Conservation (phyloP, 495 filamentous ascomycete species). For the Aspergillus bertholletiae region DNA sequence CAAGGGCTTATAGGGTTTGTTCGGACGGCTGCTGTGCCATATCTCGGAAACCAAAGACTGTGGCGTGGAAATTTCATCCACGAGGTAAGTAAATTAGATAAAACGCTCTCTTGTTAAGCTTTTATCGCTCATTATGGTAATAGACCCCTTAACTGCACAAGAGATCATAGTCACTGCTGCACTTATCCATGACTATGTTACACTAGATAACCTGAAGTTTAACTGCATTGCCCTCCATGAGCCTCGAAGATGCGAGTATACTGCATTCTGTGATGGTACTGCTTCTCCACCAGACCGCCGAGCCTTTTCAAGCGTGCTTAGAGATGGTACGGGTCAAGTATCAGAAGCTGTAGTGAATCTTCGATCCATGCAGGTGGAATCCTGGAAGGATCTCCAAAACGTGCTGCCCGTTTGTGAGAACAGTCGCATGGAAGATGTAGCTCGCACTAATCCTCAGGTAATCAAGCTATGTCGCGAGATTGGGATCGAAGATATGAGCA, state of each 20-base stretch:
- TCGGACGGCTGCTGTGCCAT: neutral
- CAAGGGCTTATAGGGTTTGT: neutral
- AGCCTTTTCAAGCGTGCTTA: slow-evolving; percentile 31
- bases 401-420: slow-evolving; percentile 85
- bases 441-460: slow-evolving; percentile 70
- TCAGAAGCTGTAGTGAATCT: slow-evolving; percentile 79
- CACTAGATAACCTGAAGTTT: slow-evolving; percentile 55
- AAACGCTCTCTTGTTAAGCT: neutral
- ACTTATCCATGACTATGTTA: slow-evolving; percentile 29
- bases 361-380: slow-evolving; percentile 60
- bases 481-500: slow-evolving; percentile 81
- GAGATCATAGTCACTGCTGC: slow-evolving; percentile 31
- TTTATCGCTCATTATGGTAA: neutral
- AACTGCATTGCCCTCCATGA: slow-evolving; percentile 81
- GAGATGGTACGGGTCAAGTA: slow-evolving; percentile 30
- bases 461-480: slow-evolving; percentile 81
- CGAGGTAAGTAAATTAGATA: neutral
- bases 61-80: neutral
- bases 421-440: slow-evolving; percentile 70
- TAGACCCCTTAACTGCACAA: slow-evolving; percentile 32
- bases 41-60: neutral
- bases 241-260: slow-evolving; percentile 76
- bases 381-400: slow-evolving; percentile 68
- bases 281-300: slow-evolving; percentile 31
- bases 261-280: slow-evolving; percentile 62